phyloP scores from a whole-genome alignment of 495 filamentous ascomycete species.

The Penicillium steckii region DNA sequence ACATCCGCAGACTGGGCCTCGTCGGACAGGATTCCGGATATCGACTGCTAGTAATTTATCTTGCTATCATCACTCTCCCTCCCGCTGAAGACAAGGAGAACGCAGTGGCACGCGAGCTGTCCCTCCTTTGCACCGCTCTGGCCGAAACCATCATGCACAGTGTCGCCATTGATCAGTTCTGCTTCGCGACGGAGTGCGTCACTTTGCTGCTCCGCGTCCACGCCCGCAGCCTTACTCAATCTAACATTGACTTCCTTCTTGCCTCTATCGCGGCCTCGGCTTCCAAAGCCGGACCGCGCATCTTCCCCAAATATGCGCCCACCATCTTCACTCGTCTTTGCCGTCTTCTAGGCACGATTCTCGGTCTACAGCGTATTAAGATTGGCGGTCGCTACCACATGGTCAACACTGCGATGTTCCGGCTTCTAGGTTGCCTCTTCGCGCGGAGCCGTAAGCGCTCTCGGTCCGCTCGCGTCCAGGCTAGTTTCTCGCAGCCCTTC shows the following conservation, averaged over 20 bases:
- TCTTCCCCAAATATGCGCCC: constrained; percentile 40
- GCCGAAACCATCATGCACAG: constrained; percentile 31
- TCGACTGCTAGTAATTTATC: constrained; percentile 36
- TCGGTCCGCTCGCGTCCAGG: constrained; percentile 35
- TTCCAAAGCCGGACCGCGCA: constrained; percentile 39
- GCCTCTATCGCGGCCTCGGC: constrained; percentile 54
- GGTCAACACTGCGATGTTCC: constrained; percentile 59
- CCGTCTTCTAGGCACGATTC: constrained; percentile 52
- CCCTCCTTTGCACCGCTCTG: constrained; percentile 32
- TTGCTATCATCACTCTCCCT: constrained; percentile 34
- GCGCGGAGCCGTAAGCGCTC: constrained; percentile 45
- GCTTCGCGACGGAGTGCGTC: constrained; percentile 53
- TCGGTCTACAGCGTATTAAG: constrained; percentile 62
- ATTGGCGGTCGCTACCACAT: constrained; percentile 71
- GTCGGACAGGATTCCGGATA: constrained; percentile 29
- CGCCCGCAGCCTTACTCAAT: constrained; percentile 59
- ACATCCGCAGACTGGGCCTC: constrained; percentile 36
- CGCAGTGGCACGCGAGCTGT: constrained; percentile 33
- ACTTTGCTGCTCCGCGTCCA: constrained; percentile 56
- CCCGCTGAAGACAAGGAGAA: constrained; percentile 43
- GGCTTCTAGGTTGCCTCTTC: constrained; percentile 64
- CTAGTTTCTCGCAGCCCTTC: constrained; percentile 32
- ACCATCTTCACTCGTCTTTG: constrained; percentile 63
- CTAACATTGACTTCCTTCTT: constrained; percentile 66
- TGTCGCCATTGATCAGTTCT: constrained; percentile 52